These are phyloP conservation scores for Chrysanthemum lavandulifolium DNA, from an alignment of 129 eudicot species.

Conservation along the genomic window DNA sequence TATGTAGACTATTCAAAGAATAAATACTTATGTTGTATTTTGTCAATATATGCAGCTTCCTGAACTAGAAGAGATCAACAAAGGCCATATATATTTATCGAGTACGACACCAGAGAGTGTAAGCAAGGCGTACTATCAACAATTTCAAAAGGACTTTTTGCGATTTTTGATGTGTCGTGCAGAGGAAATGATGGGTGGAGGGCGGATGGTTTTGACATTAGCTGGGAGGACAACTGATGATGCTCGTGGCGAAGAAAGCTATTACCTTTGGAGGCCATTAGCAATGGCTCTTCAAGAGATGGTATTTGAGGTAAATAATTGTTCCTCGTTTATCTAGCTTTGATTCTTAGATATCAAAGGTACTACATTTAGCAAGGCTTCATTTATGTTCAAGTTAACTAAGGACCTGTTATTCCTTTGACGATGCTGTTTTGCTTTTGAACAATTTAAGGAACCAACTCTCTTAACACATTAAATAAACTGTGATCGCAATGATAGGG, in stretches of 20 bases:
- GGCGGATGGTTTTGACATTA: conserved; percentile 57
- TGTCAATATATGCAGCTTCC: conserved; percentile 44
- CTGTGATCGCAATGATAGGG: conserved; percentile 22
- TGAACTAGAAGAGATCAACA: conserved; percentile 40
- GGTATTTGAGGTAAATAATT: conserved; percentile 49
- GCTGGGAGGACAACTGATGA: conserved; percentile 37
- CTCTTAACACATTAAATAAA: neutral
- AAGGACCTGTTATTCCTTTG: too few relatives aligned
- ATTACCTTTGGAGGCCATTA: conserved; percentile 57
- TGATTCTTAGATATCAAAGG: too few relatives aligned
- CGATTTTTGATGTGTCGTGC: conserved; percentile 38
- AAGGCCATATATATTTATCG: conserved; percentile 41
- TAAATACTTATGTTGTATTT: neutral
- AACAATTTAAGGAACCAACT: neutral
- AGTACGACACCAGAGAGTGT: conserved; percentile 33
- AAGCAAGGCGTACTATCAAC: conserved; percentile 28
- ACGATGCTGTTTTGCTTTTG: neutral
- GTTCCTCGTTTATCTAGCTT: too few relatives aligned
- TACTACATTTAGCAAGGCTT: too few relatives aligned
- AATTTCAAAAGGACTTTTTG: conserved; percentile 39
- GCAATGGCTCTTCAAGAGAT: conserved; percentile 52
- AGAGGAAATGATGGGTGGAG: conserved; percentile 41
- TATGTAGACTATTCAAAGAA: neutral
- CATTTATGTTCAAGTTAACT: too few relatives aligned
- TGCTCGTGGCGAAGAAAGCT: conserved; percentile 39